These are phyloP conservation scores for Lactifluus volemus DNA, from an alignment of 768 basidiomycete species.

Conservation along the genomic window DNA sequence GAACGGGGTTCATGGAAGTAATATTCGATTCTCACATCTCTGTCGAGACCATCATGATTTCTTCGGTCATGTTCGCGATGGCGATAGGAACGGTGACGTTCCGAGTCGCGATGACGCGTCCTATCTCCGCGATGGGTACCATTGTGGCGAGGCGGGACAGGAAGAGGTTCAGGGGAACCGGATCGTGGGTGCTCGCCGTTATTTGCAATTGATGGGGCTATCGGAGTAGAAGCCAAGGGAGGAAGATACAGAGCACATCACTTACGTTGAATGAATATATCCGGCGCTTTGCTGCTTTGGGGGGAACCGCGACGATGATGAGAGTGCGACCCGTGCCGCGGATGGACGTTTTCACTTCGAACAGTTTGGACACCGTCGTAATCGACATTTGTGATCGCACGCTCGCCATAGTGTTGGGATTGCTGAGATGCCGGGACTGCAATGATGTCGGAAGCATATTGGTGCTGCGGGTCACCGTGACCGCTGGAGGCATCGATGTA, in stretches of 20 bases:
- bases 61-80: constrained; percentile 1
- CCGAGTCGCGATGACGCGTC: not conserved
- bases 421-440: constrained; percentile 7
- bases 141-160: constrained; percentile 9
- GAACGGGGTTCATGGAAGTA: not conserved
- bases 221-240: not conserved
- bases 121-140: constrained; percentile 2
- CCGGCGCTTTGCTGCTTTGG: constrained; percentile 11
- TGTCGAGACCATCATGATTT: not conserved
- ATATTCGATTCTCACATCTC: constrained; percentile 6
- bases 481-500: not conserved
- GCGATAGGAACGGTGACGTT: constrained; percentile 12
- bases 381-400: constrained; percentile 13
- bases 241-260: not conserved
- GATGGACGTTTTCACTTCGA: constrained; percentile 2
- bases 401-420: constrained; percentile 15
- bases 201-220: constrained; percentile 10
- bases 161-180: constrained; percentile 12
- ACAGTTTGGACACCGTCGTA: constrained; percentile 5
- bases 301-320: constrained; percentile 6
- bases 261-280: constrained; percentile 13
- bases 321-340: not conserved
- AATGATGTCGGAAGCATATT: not conserved
- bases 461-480: not conserved
- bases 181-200: not conserved